These are phyloP conservation scores for Ottelia alismoides DNA, from an alignment of 106 monocot species.

Conservation along the genomic window DNA sequence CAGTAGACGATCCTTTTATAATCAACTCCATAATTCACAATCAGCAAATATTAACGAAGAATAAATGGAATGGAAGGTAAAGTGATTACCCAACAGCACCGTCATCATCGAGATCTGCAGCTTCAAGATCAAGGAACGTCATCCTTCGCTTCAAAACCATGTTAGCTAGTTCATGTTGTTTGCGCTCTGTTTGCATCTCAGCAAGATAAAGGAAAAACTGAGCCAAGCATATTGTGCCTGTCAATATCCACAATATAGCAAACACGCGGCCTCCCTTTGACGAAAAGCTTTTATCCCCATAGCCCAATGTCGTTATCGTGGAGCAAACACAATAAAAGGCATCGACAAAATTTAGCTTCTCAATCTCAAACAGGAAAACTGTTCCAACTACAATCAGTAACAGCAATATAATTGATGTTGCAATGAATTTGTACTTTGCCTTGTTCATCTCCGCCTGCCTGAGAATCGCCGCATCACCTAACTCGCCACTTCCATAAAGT, in stretches of 20 bases:
- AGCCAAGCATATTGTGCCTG: conserved; percentile 45
- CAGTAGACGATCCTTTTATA: too few species aligned
- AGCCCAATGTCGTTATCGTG: conserved; percentile 78
- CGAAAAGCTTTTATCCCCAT: conserved; percentile 86
- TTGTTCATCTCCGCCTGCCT: conserved; percentile 35
- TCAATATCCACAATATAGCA: conserved; percentile 66
- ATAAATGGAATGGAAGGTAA: too few species aligned
- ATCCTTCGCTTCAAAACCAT: conserved; percentile 74
- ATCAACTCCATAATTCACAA: too few species aligned
- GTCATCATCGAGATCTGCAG: conserved; percentile 75
- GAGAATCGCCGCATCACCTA: conserved; percentile 19
- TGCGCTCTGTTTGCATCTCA: too few species aligned
- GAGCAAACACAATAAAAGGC: conserved; percentile 89
- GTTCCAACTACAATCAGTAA: conserved; percentile 28
- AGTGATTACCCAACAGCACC: conserved; percentile 46
- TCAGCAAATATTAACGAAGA: too few species aligned
- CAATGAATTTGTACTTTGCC: conserved; percentile 48
- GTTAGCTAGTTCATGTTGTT: conserved; percentile 44
- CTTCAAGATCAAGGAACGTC: conserved; percentile 73
- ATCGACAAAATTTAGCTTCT: conserved; percentile 55
- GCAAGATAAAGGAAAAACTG: too few species aligned
- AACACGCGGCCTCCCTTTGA: conserved; percentile 38
- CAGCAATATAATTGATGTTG: conserved; percentile 14
- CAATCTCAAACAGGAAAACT: conserved; percentile 41
- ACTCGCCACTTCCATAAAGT: conserved; percentile 23